Evolutionary conservation across 768 basidiomycete species (phyloP), one percentile per base, ranked within the genome.

Genomic region (Collybiopsis luxurians): DNA sequence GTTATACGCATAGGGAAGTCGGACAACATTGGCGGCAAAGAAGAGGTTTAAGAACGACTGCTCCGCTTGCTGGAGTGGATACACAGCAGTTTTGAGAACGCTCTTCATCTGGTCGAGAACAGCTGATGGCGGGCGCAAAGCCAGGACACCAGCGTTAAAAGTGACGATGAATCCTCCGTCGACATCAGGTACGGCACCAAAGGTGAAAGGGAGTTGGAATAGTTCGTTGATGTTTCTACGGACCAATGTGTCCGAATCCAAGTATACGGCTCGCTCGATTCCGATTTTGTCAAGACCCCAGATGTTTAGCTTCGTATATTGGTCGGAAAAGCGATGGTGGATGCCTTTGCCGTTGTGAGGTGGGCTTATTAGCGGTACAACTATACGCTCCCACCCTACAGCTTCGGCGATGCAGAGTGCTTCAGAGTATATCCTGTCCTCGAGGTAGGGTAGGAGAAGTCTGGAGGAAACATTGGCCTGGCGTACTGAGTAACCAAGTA

Each of bases 1-100:
- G 53, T 73, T 73, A 62, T 73, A 75, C 31, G 61, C 45, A 56
- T 71, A 72, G 21, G 73, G 73, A 19, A 75, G 66, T 5, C 66
- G 65, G 31, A 70, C 57, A 24, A 56, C 63, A 48, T 72, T 67
- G 13, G 65, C 63, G 46, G 66, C 72, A 48, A 69, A 75, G 60
- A 72, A 75, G 23, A 66, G 55, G 56, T 75, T 75, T 23, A 75
- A 60, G 61, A 80, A 81, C 12, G 76, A 73, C 64, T 78, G 75
- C 46, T 75, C 73, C 2, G 79, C 79, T 47, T 74, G 63, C 28
- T 69, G 58, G 9, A 74, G 61, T 3, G 71, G 66, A 59, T 69
- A 79, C 19, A 67, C 62, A 30, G 78, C 75, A 0, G 70, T 70
- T 45, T 69, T 71, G 61, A 80, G 70, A 63, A 74, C 71, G 15